Conservation (phyloP, 2,329 filamentous ascomycete species). For the Fusarium globosum region DNA sequence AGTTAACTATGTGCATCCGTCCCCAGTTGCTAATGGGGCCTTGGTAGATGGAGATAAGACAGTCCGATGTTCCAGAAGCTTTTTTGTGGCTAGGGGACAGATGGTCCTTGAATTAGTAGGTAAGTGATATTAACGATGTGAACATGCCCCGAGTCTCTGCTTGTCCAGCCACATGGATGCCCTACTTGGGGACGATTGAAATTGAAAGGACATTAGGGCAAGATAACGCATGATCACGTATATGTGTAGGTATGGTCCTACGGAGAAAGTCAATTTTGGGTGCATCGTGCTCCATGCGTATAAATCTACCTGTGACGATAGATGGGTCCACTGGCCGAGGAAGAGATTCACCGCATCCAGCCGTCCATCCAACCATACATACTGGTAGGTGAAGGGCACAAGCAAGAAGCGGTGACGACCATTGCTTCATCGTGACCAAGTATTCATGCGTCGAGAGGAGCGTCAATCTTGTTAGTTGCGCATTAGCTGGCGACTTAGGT, state of each 20-base stretch:
- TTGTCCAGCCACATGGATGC: background rate
- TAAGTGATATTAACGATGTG: constrained; percentile 6
- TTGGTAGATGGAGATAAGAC: constrained; percentile 38
- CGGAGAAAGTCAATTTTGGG: background rate
- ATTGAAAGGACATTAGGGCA: background rate
- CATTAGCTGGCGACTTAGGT: constrained; percentile 15
- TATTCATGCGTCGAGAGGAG: constrained; percentile 2
- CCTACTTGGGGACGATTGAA: background rate
- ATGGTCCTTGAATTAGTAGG: background rate
- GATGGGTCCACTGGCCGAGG: constrained; percentile 10
- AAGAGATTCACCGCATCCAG: constrained; percentile 21
- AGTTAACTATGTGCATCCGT: constrained; percentile 1
- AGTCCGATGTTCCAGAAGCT: constrained; percentile 43
- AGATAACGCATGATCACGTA: background rate
- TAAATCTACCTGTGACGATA: constrained; percentile 7
- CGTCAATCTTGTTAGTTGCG: constrained; percentile 22
- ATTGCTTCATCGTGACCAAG: constrained; percentile 19
- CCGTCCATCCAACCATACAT: background rate
- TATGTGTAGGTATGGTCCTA: background rate
- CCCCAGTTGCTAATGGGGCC: constrained; percentile 2
- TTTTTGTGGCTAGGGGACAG: constrained; percentile 12
- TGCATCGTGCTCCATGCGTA: background rate
- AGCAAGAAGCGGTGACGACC: constrained; percentile 36
- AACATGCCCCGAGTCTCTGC: background rate
- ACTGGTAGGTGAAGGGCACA: background rate